A percentile compares a stretch with the other conserved stretches of the same genome.
These are phyloP conservation scores for Dryas octopetala DNA, from an alignment of 306 rosid genomes.

Conservation along the genomic window DNA sequence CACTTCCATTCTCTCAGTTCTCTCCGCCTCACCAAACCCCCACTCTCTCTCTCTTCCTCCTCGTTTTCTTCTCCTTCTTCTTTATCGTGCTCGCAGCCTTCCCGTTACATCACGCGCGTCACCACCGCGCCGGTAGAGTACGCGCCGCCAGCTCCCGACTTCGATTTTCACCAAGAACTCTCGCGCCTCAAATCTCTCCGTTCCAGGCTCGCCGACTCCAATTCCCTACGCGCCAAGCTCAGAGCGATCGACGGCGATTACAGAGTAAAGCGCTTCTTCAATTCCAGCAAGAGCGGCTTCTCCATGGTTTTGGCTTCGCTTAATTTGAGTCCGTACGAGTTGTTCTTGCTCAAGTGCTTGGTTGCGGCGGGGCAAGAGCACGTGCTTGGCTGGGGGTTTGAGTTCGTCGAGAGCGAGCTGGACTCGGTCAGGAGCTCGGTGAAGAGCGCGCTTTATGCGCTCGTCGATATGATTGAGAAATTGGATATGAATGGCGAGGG, in stretches of 20 bases:
- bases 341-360: conserved; percentile 65
- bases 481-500: conserved; percentile 38
- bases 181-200: conserved; percentile 57
- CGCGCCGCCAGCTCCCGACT: conserved; percentile 55
- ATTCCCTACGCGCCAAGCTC: conserved; percentile 39
- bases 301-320: conserved; percentile 40
- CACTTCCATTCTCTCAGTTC: conserved; percentile 18
- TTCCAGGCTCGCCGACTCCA: conserved; percentile 40
- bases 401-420: conserved; percentile 30
- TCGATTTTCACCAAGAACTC: conserved; percentile 57
- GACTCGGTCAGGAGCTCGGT: conserved; percentile 44
- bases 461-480: conserved; percentile 76
- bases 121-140: conserved; percentile 64
- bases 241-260: conserved; percentile 54
- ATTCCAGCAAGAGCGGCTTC: conserved; percentile 32
- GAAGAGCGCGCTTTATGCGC: conserved; percentile 67
- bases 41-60: conserved; percentile 16
- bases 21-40: conserved; percentile 38
- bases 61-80: conserved; percentile 10
- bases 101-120: conserved; percentile 47
- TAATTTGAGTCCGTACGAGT: conserved; percentile 32
- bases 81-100: conserved; percentile 19
- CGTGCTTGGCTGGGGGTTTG: conserved; percentile 50
- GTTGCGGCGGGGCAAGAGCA: conserved; percentile 91
- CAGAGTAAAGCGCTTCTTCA: conserved; percentile 64